Evolutionary conservation across 1,139 yeast species (phyloP).

Genomic region (Pichia sp.): DNA sequence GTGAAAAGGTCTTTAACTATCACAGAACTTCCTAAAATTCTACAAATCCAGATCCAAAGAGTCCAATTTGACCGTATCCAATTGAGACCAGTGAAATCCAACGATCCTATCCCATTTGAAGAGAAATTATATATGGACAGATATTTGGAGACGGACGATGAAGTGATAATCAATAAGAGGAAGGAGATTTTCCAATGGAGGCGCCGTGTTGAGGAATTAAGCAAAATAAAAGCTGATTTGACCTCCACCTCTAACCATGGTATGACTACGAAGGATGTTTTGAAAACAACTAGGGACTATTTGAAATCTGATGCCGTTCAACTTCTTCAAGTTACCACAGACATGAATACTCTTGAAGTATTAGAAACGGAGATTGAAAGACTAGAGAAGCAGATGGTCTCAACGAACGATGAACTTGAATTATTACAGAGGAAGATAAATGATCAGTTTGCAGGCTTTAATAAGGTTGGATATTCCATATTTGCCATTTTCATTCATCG

Average conservation of each 20-base stretch:
- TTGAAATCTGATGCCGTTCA: conserved; percentile 35
- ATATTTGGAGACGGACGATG: conserved; percentile 68
- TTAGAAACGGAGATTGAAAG: conserved; percentile 30
- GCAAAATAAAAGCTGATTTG: conserved; percentile 36
- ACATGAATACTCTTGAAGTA: conserved; percentile 26
- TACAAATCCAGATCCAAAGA: conserved; percentile 90
- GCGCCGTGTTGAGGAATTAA: conserved; percentile 40
- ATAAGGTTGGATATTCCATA: conserved; percentile 64
- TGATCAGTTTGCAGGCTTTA: conserved; percentile 54
- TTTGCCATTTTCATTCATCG: conserved; percentile 93
- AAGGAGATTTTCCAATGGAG: conserved; percentile 63
- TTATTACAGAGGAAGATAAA: conserved; percentile 42
- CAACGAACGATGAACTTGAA: conserved; percentile 34
- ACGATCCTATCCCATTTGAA: conserved; percentile 74
- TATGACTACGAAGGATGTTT: conserved; percentile 41
- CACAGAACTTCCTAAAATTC: conserved; percentile 63
- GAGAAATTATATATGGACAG: conserved; percentile 80
- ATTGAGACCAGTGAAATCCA: conserved; percentile 72
- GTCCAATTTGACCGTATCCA: conserved; percentile 78
- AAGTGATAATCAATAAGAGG: conserved; percentile 44
- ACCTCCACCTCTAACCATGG: conserved; percentile 39
- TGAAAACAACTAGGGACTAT: conserved; percentile 50
- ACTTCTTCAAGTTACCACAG: conserved; percentile 24
- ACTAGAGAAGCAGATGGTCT: conserved; percentile 34
- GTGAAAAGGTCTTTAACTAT: conserved; percentile 71